phyloP scores from a whole-genome alignment of 1,284 basidiomycete species.

The Xerocomus minutiporus region DNA sequence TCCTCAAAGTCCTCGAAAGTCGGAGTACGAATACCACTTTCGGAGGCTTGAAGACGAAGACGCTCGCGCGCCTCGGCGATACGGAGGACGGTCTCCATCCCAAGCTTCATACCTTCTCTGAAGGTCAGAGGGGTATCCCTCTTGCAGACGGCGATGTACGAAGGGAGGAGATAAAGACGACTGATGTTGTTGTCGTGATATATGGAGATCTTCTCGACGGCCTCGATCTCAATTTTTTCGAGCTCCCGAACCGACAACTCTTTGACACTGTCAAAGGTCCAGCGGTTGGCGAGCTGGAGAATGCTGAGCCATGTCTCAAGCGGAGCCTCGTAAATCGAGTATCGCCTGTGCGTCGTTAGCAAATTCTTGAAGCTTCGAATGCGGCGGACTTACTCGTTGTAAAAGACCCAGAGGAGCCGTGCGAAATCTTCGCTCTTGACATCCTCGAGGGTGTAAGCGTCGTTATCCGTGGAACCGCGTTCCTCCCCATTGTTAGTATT shows the following conservation, averaged over 20 bases:
- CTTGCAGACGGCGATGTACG: constrained; percentile 45
- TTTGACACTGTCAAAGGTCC: constrained; percentile 49
- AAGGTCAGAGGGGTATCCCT: constrained; percentile 43
- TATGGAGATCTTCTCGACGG: constrained; percentile 47
- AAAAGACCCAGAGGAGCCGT: constrained; percentile 58
- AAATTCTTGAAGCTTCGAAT: neutral
- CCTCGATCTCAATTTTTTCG: constrained; percentile 40
- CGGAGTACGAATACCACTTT: constrained; percentile 34
- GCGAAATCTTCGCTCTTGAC: constrained; percentile 47
- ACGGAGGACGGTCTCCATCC: constrained; percentile 45
- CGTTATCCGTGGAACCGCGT: constrained; percentile 38
- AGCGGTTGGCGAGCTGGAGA: constrained; percentile 45
- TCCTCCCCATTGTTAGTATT: constrained; percentile 33
- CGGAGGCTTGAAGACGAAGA: constrained; percentile 33
- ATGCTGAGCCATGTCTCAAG: constrained; percentile 50
- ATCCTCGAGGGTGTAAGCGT: constrained; percentile 43
- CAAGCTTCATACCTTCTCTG: constrained; percentile 46
- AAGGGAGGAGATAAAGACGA: constrained; percentile 42
- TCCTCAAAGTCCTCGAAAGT: constrained; percentile 37
- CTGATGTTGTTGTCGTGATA: constrained; percentile 48
- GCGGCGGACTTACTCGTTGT: constrained; percentile 50
- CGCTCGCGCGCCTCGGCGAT: constrained; percentile 48
- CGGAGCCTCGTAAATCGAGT: constrained; percentile 50
- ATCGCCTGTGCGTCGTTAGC: constrained; percentile 38
- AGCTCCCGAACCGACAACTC: constrained; percentile 45